Evolutionary conservation across 2,329 filamentous ascomycete species (phyloP), one percentile per base, ranked within the genome.

Genomic region (Alternaria rosae): DNA sequence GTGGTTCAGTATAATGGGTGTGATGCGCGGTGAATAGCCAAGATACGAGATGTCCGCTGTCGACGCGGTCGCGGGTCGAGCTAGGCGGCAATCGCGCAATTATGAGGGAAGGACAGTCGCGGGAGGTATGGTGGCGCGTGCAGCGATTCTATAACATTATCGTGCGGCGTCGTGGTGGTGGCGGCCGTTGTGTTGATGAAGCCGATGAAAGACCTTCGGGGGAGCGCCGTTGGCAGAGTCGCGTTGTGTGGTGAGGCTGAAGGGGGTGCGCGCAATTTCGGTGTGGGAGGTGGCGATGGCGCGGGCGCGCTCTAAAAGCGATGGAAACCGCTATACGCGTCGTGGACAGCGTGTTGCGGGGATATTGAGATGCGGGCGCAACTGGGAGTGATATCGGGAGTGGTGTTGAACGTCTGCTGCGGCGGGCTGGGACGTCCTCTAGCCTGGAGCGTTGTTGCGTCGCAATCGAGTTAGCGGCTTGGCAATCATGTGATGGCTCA

Each of bases 121-220:
- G 66, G 63, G n/a, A 15, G 52, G 58, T 59, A 42, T 64, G 64
- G 53, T 61, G 62, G 68, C 70, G 75, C 70, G 69, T 66, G 67
- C 59, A 65, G 60, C 56, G 57, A 66, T 64, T 59, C 75, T 78
- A 79, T 76, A 62, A 65, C 77, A 79, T 79, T 72, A 72, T 79
- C 70, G 68, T 63, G 69, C 61, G 65, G 59, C 32, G 74, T 68
- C 66, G 73, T 72, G 68, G 70, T 71, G 70, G 65, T 65, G 65
- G 55, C 63, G 60, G 66, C 55, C 61, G 61, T 62, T 64, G 61
- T 57, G 71, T 68, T 62, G 65, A 74, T 70, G 72, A 69, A 66
- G 73, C 65, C 74, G 76, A 77, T 77, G 76, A 62, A 70, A 58
- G 32, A 60, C 55, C 54, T 66, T 61, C 71, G 75, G 75, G 70